Evolutionary conservation across 148 eudicot species (phyloP).

Genomic region (Persicaria tinctoria): DNA sequence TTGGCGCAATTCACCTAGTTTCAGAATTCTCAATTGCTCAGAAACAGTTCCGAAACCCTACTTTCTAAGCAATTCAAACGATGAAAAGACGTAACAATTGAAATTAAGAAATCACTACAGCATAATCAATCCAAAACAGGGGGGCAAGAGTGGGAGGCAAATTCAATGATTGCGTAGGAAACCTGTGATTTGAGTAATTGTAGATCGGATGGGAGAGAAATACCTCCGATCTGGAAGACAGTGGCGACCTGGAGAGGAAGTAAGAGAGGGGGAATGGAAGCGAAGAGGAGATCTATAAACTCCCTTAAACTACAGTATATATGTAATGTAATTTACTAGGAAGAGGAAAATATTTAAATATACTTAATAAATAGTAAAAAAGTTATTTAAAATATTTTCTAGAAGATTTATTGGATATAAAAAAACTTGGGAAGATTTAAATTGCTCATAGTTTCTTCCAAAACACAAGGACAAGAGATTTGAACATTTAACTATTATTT

Average conservation of each 20-base stretch:
- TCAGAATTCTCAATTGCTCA: background rate
- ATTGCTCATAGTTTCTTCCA: too few relatives aligned
- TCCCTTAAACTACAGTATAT: constrained; percentile 1
- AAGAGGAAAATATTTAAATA: too few relatives aligned
- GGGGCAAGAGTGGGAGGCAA: too few relatives aligned
- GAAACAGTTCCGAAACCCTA: background rate
- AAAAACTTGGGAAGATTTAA: too few relatives aligned
- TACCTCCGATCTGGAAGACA: constrained; percentile 17
- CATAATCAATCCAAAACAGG: constrained; percentile 1
- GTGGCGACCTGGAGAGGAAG: constrained; percentile 10
- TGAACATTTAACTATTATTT: too few relatives aligned
- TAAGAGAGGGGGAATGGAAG: background rate
- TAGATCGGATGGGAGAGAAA: background rate
- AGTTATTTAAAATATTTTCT: too few relatives aligned
- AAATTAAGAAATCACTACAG: background rate
- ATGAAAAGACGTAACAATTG: background rate
- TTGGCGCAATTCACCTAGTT: constrained; percentile 1
- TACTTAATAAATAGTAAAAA: too few relatives aligned
- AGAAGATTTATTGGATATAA: too few relatives aligned
- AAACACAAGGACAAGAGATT: too few relatives aligned
- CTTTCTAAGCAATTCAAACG: constrained; percentile 5
- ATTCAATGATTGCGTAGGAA: background rate
- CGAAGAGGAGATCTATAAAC: constrained; percentile 13
- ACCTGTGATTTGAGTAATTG: background rate
- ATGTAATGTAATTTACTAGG: too few relatives aligned